Conservation (phyloP, 192 early-diverging fungal genomes). For the Kappamyces sp. region DNA sequence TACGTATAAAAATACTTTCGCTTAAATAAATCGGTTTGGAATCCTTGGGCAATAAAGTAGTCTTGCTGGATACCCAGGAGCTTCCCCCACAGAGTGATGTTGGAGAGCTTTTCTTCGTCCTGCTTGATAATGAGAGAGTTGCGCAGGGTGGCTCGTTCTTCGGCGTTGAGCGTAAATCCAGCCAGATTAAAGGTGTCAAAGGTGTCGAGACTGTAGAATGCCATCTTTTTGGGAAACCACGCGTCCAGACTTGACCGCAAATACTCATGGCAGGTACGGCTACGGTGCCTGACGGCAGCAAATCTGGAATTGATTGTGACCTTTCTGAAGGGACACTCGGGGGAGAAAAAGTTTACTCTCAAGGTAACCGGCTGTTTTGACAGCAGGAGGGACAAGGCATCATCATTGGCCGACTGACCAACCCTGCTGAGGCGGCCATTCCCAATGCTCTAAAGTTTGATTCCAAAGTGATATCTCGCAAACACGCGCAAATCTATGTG, state of each 20-base stretch:
- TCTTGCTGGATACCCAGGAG: constrained; percentile 48
- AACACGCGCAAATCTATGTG: constrained; percentile 11
- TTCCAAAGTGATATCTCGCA: constrained; percentile 16
- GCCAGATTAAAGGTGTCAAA: constrained; percentile 36
- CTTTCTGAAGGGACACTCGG: constrained; percentile 6
- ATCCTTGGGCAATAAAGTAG: constrained; percentile 47
- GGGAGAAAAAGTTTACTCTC: constrained; percentile 2
- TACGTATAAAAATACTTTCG: constrained; percentile 53
- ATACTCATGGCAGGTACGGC: constrained; percentile 2
- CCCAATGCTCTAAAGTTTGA: constrained; percentile 4
- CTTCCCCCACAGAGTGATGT: constrained; percentile 52
- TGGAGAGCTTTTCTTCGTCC: constrained; percentile 42
- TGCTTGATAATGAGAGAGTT: constrained; percentile 44
- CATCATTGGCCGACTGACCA: constrained; percentile 4
- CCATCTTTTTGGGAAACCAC: constrained; percentile 19
- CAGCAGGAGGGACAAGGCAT: neutral
- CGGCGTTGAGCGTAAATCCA: constrained; percentile 49
- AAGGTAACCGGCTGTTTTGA: neutral
- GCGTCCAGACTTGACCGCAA: constrained; percentile 2
- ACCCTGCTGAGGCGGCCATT: neutral
- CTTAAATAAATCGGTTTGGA: constrained; percentile 32
- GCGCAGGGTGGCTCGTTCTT: constrained; percentile 41
- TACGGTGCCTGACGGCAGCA: neutral
- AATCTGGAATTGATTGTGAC: constrained; percentile 2
- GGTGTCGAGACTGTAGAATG: constrained; percentile 32